Base-by-base conservation (phyloP, 192 early-diverging fungal species). In the Podila epicladia region DNA sequence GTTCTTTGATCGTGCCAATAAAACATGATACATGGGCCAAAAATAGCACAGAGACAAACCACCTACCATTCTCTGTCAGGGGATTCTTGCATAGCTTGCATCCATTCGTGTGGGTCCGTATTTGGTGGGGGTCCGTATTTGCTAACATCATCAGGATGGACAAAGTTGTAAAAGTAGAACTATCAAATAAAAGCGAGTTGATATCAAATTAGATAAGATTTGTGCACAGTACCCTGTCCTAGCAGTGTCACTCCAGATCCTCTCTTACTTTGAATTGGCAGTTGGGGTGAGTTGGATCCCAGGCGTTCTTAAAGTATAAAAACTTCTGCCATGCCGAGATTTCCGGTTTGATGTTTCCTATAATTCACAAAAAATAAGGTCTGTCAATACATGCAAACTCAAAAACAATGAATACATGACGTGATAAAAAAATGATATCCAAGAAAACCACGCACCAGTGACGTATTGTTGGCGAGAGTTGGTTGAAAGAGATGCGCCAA, bases 81-180 rank as follows among this genome's bases (percentile, higher is more conserved):
- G 59, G 97, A 97, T 67, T 96, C 92, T 61, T 79, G 67, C 55
- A 92, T 83, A 6, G 97, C 97, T 73, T 97, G 93, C 59, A 94
- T 85, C 88, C 94, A 99, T 48, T 95, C 82, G 19, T 82, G 73
- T 1, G 84, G 74, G 60, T 97, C 93, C 17, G 93, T 83, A 67
- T 89, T 89, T 2, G 90, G 87, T 19, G 93, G 92, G 41, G 89
- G 92, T 59, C 85, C 89, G 72, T 99, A 98, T 58, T 90, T 69
- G 41, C 87, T 87, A 20, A 92, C 92, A 84, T 97, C 94, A n/a
- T 84, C 88, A 1, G 96, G 93, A 75, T 96, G 93, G 5, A 95
- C 95, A 77, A 94, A 89, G 72, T 98, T 99, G 83, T 99, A 99
- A 73, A 99, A 97, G 75, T 96, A 99, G 79, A 97, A 93, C 91